These are phyloP conservation scores for Ceriops tagal DNA, from an alignment of 345 rosid genomes.

Conservation along the genomic window DNA sequence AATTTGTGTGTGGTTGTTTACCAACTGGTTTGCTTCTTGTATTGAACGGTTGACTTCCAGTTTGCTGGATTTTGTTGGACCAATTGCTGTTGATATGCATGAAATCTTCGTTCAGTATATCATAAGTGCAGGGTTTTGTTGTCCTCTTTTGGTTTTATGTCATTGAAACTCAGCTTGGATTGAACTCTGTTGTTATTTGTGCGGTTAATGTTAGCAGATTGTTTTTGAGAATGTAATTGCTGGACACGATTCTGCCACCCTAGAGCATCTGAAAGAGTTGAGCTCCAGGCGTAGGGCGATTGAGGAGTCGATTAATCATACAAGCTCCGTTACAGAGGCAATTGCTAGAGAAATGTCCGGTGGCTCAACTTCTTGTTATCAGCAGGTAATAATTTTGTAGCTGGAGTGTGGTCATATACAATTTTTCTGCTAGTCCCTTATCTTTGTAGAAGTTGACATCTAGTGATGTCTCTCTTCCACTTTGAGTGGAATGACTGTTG, in stretches of 20 bases:
- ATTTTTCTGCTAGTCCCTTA: background rate
- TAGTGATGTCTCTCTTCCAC: background rate
- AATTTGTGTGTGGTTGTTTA: too few species aligned
- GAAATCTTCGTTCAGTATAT: background rate
- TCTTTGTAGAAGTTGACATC: background rate
- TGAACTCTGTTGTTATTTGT: background rate
- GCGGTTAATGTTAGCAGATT: slow-evolving; percentile 35
- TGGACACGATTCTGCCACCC: slow-evolving; percentile 49
- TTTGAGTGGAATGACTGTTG: background rate
- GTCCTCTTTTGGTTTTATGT: too few species aligned
- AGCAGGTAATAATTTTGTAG: slow-evolving; percentile 41
- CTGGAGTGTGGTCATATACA: background rate
- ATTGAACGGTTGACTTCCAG: too few species aligned
- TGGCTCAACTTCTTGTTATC: slow-evolving; percentile 52
- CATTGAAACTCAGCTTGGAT: background rate
- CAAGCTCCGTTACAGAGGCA: slow-evolving; percentile 50
- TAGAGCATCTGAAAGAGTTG: slow-evolving; percentile 56
- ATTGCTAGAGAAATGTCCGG: slow-evolving; percentile 69
- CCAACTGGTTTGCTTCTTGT: too few species aligned
- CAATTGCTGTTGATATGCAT: background rate
- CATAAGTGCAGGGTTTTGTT: background rate
- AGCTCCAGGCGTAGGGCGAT: slow-evolving; percentile 57
- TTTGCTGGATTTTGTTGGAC: too few species aligned
- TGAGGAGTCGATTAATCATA: slow-evolving; percentile 62
- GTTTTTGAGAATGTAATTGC: slow-evolving; percentile 52